Conservation (phyloP, 1,139 yeast genomes). For the Sugiyamaella japonica region DNA sequence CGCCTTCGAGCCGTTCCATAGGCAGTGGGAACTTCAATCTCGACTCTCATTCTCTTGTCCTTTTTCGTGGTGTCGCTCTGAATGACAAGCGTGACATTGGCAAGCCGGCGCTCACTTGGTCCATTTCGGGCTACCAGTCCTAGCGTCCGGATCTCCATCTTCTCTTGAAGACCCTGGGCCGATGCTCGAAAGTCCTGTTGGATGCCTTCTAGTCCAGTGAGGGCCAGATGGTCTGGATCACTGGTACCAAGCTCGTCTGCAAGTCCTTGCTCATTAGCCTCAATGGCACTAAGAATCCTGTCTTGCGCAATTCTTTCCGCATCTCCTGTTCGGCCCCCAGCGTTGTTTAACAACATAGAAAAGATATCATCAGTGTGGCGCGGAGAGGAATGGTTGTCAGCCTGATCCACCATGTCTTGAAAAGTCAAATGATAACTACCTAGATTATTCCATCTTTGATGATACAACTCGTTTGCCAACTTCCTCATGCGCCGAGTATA, state of each 20-base stretch:
- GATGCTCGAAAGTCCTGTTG: constrained; percentile 33
- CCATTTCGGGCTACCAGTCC: constrained; percentile 19
- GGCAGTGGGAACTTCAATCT: constrained; percentile 17
- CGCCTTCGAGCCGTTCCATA: background rate
- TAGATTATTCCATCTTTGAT: constrained; percentile 35
- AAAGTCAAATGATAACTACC: constrained; percentile 31
- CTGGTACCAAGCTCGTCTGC: constrained; percentile 27
- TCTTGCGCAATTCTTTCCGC: constrained; percentile 25
- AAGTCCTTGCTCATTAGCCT: constrained; percentile 30
- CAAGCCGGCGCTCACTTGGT: constrained; percentile 20
- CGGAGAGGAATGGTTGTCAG: constrained; percentile 3
- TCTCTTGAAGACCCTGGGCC: constrained; percentile 30
- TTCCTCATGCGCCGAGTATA: constrained; percentile 27
- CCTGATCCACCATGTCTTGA: constrained; percentile 1
- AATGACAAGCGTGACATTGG: constrained; percentile 26
- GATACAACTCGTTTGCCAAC: constrained; percentile 26
- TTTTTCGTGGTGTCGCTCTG: constrained; percentile 17
- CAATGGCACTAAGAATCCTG: constrained; percentile 31
- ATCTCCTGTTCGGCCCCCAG: constrained; percentile 4
- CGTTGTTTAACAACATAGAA: constrained; percentile 4
- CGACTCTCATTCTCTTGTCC: constrained; percentile 26
- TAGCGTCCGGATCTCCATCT: constrained; percentile 27
- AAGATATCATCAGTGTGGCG: constrained; percentile 2
- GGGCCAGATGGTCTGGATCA: constrained; percentile 17
- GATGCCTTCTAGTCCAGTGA: constrained; percentile 28